A percentile compares a stretch with the other conserved stretches of the same genome.
Conservation (phyloP, 495 filamentous ascomycete species). For the Aspergillus nanangensis region DNA sequence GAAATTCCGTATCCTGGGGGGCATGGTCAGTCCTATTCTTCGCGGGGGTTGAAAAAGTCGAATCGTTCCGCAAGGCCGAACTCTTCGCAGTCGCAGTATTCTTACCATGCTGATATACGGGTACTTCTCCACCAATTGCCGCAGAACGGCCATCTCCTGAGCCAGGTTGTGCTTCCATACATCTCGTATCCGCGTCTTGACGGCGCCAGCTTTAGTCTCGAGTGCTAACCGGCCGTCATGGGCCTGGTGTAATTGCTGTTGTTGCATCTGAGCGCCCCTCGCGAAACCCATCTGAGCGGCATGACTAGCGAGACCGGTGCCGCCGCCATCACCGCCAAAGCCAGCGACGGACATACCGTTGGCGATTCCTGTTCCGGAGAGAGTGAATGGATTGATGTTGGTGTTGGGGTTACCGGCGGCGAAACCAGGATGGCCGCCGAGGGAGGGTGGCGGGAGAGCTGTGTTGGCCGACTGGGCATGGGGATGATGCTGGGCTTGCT, state of each 20-base stretch:
- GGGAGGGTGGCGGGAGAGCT: constrained; percentile 56
- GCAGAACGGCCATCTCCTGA: constrained; percentile 79
- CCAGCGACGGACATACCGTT: constrained; percentile 53
- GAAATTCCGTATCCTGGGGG: constrained; percentile 98
- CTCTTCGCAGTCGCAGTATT: background rate
- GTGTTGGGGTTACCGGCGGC: constrained; percentile 55
- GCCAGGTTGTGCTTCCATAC: constrained; percentile 90
- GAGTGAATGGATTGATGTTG: constrained; percentile 64
- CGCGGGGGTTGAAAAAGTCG: too few species aligned
- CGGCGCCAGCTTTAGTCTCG: constrained; percentile 39
- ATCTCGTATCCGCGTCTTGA: constrained; percentile 79
- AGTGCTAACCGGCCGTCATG: constrained; percentile 45
- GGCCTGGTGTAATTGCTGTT: constrained; percentile 54
- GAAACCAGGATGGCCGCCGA: constrained; percentile 56
- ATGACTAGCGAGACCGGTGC: constrained; percentile 83
- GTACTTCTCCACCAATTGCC: constrained; percentile 80
- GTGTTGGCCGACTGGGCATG: constrained; percentile 50
- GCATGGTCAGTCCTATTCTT: too few species aligned
- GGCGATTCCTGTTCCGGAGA: constrained; percentile 46
- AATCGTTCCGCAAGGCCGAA: too few species aligned
- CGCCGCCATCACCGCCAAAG: constrained; percentile 59
- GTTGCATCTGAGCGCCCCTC: constrained; percentile 67
- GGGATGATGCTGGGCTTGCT: constrained; percentile 41
- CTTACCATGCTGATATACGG: constrained; percentile 95
- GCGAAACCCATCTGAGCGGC: constrained; percentile 84